A percentile compares a stretch with the other conserved stretches of the same genome.
Conservation (phyloP, 2,329 filamentous ascomycete genomes). For the Salinomyces thailandicus region DNA sequence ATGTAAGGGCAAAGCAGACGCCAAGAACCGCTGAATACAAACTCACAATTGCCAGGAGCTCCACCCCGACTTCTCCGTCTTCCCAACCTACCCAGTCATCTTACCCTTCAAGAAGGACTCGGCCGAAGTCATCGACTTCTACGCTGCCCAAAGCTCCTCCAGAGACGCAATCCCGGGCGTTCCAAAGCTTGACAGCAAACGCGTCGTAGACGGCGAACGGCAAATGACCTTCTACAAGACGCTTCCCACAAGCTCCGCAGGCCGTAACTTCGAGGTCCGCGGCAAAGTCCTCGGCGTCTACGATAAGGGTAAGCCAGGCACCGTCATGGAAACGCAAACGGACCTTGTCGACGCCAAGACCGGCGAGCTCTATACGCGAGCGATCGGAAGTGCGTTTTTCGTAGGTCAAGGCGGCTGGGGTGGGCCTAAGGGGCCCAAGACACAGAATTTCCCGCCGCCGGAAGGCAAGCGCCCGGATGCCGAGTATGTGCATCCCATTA, state of each 20-base stretch:
- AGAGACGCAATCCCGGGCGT: constrained; percentile 56
- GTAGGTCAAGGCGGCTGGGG: constrained; percentile 77
- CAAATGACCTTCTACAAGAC: constrained; percentile 66
- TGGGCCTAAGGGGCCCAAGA: constrained; percentile 75
- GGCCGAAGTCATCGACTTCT: constrained; percentile 76
- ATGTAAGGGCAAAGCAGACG: constrained; percentile 44
- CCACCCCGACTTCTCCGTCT: constrained; percentile 74
- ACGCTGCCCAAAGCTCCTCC: constrained; percentile 54
- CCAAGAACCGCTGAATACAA: neutral
- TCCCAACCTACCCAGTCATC: constrained; percentile 79
- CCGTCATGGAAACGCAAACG: constrained; percentile 69
- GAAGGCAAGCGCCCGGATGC: constrained; percentile 60
- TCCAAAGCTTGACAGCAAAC: constrained; percentile 62
- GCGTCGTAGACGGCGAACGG: constrained; percentile 76
- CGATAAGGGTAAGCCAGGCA: constrained; percentile 77
- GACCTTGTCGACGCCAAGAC: constrained; percentile 60
- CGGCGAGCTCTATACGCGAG: constrained; percentile 61
- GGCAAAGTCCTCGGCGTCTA: constrained; percentile 75
- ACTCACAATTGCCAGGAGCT: constrained; percentile 53
- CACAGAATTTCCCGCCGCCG: constrained; percentile 67
- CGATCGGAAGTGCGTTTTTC: constrained; percentile 63
- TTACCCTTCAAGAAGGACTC: constrained; percentile 71
- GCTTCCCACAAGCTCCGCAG: constrained; percentile 60
- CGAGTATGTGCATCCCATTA: constrained; percentile 57
- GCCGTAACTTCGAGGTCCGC: constrained; percentile 63